Evolutionary conservation across 257 asterid species (phyloP).

Genomic region (Penstemon barbatus): DNA sequence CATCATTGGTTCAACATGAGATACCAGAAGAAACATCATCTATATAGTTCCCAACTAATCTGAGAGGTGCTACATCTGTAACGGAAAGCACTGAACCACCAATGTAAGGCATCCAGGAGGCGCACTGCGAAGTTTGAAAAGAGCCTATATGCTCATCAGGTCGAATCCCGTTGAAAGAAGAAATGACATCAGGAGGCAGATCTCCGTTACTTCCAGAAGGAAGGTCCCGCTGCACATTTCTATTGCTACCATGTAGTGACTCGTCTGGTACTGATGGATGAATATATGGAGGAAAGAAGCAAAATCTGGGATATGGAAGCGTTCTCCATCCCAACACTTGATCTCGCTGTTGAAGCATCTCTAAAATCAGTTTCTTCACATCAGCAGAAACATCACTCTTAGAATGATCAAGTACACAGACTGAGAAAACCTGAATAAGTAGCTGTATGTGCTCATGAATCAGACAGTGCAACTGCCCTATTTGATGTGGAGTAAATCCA

Average conservation of each 20-base stretch:
- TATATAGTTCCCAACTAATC: conserved; percentile 65
- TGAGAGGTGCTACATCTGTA: conserved; percentile 90
- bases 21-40: conserved; percentile 80
- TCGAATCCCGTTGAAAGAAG: conserved; percentile 35
- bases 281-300: conserved; percentile 67
- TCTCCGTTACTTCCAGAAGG: conserved; percentile 39
- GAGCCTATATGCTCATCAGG: conserved; percentile 38
- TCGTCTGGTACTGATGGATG: conserved; percentile 64
- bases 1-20: conserved; percentile 30
- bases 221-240: conserved; percentile 35
- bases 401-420: conserved; percentile 79
- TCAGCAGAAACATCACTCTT: conserved; percentile 61
- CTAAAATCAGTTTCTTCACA: conserved; percentile 63
- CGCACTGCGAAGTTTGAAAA: conserved; percentile 37
- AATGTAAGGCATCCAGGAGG: conserved; percentile 66
- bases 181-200: conserved; percentile 39
- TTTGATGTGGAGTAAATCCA: conserved; percentile 87
- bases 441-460: conserved; percentile 94
- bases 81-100: conserved; percentile 69
- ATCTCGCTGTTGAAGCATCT: conserved; percentile 53
- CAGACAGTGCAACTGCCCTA: conserved; percentile 87
- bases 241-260: conserved; percentile 37
- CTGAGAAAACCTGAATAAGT: conserved; percentile 82
- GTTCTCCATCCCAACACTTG: conserved; percentile 63
- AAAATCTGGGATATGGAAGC: conserved; percentile 71